Evolutionary conservation across 768 basidiomycete genomes (phyloP).

Genomic region (Lentinula lateritia): DNA sequence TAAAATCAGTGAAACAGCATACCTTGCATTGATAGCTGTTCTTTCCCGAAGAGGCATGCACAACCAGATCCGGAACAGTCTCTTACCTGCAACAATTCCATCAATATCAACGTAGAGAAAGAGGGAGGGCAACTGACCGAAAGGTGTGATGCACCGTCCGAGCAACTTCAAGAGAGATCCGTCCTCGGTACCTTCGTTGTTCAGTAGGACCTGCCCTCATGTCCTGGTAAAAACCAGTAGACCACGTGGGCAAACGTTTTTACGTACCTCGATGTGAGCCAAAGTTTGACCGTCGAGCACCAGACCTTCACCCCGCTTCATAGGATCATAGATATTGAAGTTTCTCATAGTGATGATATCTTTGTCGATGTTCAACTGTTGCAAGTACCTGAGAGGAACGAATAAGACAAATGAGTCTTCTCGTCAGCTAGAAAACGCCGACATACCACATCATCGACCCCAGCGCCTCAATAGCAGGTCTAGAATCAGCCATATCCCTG

Average conservation of each 20-base stretch:
- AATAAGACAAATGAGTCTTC: not conserved
- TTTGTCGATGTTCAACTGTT: slow-evolving; percentile 92
- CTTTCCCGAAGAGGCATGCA: slow-evolving; percentile 85
- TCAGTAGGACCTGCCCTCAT: slow-evolving; percentile 62
- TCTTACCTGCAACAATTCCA: slow-evolving; percentile 55
- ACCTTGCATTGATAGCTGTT: slow-evolving; percentile 86
- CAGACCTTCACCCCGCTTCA: slow-evolving; percentile 81
- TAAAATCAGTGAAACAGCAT: slow-evolving; percentile 10
- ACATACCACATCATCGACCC: slow-evolving; percentile 86
- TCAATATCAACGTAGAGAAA: not conserved
- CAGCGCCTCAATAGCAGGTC: slow-evolving; percentile 73
- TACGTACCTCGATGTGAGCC: slow-evolving; percentile 71
- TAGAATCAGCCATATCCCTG: slow-evolving; percentile 59
- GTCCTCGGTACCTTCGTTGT: slow-evolving; percentile 91
- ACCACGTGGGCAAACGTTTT: not conserved
- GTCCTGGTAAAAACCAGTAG: not conserved
- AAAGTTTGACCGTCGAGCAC: slow-evolving; percentile 93
- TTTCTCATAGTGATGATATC: slow-evolving; percentile 95
- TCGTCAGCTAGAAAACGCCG: slow-evolving; percentile 12
- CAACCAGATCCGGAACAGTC: slow-evolving; percentile 95
- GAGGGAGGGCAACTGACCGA: slow-evolving; percentile 47
- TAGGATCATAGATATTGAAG: slow-evolving; percentile 96
- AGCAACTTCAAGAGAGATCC: slow-evolving; percentile 84
- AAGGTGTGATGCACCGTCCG: slow-evolving; percentile 83
- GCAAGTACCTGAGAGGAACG: slow-evolving; percentile 59